Percentiles rank a stretch among this genome's conserved stretches.
Conservation (phyloP, 1,139 yeast species). For the Scheffersomyces insectosa region DNA sequence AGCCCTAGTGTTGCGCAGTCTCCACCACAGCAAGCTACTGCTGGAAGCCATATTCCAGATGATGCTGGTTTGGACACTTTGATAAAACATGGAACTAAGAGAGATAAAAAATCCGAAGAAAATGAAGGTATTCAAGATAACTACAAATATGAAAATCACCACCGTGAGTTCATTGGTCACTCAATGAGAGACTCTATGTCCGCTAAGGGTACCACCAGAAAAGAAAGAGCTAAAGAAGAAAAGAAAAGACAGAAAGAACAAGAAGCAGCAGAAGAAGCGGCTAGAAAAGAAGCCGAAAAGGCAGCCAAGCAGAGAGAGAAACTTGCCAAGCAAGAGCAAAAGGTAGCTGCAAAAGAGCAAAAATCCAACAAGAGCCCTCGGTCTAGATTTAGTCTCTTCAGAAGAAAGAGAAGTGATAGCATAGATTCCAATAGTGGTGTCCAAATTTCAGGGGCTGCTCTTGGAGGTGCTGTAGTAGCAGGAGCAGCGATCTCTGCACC, state of each 20-base stretch:
- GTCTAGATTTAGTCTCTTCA: not conserved
- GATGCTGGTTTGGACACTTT: conserved; percentile 5
- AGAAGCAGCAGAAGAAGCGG: conserved; percentile 13
- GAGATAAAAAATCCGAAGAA: conserved; percentile 9
- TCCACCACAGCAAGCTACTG: conserved; percentile 2
- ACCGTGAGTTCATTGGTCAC: conserved; percentile 37
- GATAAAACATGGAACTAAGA: conserved; percentile 7
- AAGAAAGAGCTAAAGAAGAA: conserved; percentile 38
- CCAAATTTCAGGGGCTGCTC: too few relatives aligned
- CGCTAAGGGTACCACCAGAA: conserved; percentile 20
- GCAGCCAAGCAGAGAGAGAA: conserved; percentile 7
- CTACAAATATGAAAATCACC: conserved; percentile 40
- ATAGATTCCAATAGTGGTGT: not conserved
- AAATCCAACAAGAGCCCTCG: not conserved
- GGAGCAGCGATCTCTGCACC: not conserved
- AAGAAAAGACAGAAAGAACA: conserved; percentile 20
- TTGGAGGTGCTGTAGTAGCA: too few relatives aligned
- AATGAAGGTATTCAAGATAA: conserved; percentile 29
- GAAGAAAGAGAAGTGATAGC: conserved; percentile 2
- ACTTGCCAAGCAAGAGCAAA: conserved; percentile 4
- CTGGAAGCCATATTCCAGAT: not conserved
- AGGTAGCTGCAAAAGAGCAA: conserved; percentile 4
- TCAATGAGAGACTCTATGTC: conserved; percentile 32
- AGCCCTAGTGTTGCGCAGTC: conserved; percentile 2
- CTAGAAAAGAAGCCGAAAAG: conserved; percentile 14